Evolutionary conservation across 176 grass and related monocot genomes (phyloP).

Genomic region (Tillandsia leiboldiana): DNA sequence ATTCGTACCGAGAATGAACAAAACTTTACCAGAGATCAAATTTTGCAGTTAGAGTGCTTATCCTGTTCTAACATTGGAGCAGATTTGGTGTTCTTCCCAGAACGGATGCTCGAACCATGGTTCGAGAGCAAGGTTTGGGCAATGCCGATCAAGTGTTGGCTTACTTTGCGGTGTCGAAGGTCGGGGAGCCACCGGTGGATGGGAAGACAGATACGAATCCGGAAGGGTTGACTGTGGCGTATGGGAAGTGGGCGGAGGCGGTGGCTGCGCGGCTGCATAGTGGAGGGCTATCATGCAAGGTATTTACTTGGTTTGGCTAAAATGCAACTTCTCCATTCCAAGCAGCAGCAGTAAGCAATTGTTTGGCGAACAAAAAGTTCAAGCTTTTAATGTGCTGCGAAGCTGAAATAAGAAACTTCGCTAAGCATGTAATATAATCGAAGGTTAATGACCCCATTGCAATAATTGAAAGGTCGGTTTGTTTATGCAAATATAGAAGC

Average conservation of each 20-base stretch:
- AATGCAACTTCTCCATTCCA: too few relatives aligned
- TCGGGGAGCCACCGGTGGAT: slow-evolving; percentile 78
- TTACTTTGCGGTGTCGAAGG: slow-evolving; percentile 78
- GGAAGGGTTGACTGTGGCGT: slow-evolving; percentile 71
- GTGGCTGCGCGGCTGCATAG: slow-evolving; percentile 57
- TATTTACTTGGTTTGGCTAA: slow-evolving; percentile 1
- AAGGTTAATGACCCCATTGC: too few relatives aligned
- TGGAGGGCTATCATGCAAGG: slow-evolving; percentile 87
- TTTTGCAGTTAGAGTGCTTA: not conserved
- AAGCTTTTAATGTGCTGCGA: too few relatives aligned
- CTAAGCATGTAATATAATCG: too few relatives aligned
- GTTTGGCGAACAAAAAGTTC: too few relatives aligned
- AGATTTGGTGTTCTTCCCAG: slow-evolving; percentile 99
- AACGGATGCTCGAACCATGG: slow-evolving; percentile 96
- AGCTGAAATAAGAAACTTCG: too few relatives aligned
- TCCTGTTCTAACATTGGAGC: slow-evolving; percentile 42
- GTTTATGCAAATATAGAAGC: not conserved
- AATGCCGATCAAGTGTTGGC: slow-evolving; percentile 81
- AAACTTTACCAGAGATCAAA: not conserved
- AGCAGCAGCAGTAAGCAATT: too few relatives aligned
- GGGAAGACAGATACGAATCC: slow-evolving; percentile 90
- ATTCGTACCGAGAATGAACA: too few relatives aligned
- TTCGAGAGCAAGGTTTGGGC: slow-evolving; percentile 69
- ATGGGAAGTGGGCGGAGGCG: slow-evolving; percentile 66
- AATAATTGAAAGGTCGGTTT: too few relatives aligned